These are phyloP conservation scores for Fusarium longipes DNA, from an alignment of 2,329 filamentous ascomycete species.

Conservation along the genomic window DNA sequence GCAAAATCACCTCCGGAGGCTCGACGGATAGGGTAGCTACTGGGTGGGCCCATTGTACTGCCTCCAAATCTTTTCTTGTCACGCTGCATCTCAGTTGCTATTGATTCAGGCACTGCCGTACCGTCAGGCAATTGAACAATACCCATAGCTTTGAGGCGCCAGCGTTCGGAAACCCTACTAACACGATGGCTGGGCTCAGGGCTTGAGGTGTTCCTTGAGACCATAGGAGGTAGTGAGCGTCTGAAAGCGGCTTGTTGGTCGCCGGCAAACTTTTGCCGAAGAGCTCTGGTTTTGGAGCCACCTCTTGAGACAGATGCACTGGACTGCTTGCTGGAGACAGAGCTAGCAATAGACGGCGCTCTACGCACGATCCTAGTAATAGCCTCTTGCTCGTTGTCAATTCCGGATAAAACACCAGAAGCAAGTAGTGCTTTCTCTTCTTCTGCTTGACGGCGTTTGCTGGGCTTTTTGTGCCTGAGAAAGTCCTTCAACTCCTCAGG, in stretches of 20 bases:
- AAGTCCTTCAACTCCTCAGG: slow-evolving; percentile 52
- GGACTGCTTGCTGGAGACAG: slow-evolving; percentile 38
- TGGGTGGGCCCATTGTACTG: slow-evolving; percentile 46
- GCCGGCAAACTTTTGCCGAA: slow-evolving; percentile 51
- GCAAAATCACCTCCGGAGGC: slow-evolving; percentile 42
- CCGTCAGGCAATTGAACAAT: slow-evolving; percentile 65
- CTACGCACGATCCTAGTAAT: slow-evolving; percentile 52
- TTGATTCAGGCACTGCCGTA: slow-evolving; percentile 63
- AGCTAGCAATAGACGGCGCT: slow-evolving; percentile 39
- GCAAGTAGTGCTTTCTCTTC: slow-evolving; percentile 55
- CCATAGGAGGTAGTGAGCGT: slow-evolving; percentile 54
- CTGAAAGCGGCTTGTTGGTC: slow-evolving; percentile 50
- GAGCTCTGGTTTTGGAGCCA: slow-evolving; percentile 53
- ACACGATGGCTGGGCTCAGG: slow-evolving; percentile 44
- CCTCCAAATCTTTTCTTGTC: slow-evolving; percentile 54
- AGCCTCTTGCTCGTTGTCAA: slow-evolving; percentile 53
- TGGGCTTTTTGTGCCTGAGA: slow-evolving; percentile 49
- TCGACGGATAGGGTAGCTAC: slow-evolving; percentile 32
- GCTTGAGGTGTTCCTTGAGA: slow-evolving; percentile 44
- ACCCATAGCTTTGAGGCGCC: slow-evolving; percentile 62
- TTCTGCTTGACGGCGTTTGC: slow-evolving; percentile 48
- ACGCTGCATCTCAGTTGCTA: slow-evolving; percentile 59
- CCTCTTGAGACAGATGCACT: slow-evolving; percentile 36
- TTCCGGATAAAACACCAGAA: slow-evolving; percentile 56
- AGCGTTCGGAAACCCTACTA: slow-evolving; percentile 57